A percentile compares a stretch with the other conserved stretches of the same genome.
These are phyloP conservation scores for Orbilia brochopaga DNA, from an alignment of 2,329 filamentous ascomycete genomes.

Conservation along the genomic window DNA sequence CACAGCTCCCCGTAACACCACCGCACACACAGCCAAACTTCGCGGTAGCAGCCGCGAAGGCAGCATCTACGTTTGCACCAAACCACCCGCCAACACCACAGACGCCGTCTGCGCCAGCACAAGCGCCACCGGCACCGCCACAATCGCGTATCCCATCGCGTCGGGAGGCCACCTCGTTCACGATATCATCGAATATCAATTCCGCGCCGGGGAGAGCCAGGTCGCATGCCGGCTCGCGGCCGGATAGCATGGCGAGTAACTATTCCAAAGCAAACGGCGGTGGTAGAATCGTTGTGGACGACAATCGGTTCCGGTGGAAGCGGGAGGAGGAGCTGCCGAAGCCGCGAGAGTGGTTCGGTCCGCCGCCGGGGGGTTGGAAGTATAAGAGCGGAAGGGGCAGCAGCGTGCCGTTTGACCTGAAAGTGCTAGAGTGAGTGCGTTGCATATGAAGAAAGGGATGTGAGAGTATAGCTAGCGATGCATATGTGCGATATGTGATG, in stretches of 20 bases:
- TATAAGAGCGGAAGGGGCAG: slow-evolving; percentile 92
- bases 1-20: slow-evolving; percentile 56
- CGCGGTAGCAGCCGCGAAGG: slow-evolving; percentile 57
- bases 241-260: slow-evolving; percentile 34
- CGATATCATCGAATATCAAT: slow-evolving; percentile 53
- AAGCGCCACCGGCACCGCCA: slow-evolving; percentile 57
- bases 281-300: slow-evolving; percentile 69
- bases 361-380: slow-evolving; percentile 66
- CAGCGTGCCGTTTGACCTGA: slow-evolving; percentile 88
- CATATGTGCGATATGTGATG: not conserved
- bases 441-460: not conserved
- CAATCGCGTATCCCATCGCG: slow-evolving; percentile 57
- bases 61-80: slow-evolving; percentile 57
- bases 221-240: slow-evolving; percentile 31
- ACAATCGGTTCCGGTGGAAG: slow-evolving; percentile 85
- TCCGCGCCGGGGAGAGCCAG: slow-evolving; percentile 39
- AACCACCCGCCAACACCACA: slow-evolving; percentile 51
- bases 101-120: slow-evolving; percentile 51
- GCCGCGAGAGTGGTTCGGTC: slow-evolving; percentile 76
- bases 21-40: slow-evolving; percentile 52
- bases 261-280: slow-evolving; percentile 48
- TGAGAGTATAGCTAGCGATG: not conserved
- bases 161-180: slow-evolving; percentile 57
- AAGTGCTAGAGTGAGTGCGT: slow-evolving; percentile 60
- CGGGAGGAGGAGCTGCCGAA: slow-evolving; percentile 81